Evolutionary conservation across 176 grass and related monocot species (phyloP).

Genomic region (Chrysopogon serrulatus): DNA sequence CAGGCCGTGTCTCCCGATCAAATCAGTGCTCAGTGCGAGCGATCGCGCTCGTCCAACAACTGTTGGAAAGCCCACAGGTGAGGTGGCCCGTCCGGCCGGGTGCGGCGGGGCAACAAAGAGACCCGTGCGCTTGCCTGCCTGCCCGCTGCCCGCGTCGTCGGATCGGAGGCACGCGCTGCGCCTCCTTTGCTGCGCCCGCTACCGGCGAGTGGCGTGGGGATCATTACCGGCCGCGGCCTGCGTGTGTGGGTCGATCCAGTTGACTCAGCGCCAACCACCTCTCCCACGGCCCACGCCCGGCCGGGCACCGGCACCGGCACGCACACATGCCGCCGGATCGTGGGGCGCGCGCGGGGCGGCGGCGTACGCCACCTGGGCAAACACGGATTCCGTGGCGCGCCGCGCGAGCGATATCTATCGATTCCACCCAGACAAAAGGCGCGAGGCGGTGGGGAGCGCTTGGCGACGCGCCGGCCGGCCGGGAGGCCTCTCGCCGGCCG

Average conservation of each 20-base stretch:
- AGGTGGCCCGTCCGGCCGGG: neutral
- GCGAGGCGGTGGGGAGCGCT: neutral
- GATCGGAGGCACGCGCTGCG: neutral
- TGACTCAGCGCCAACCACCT: neutral
- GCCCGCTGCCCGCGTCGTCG: neutral
- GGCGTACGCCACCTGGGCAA: neutral
- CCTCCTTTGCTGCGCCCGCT: neutral
- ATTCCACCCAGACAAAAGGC: neutral
- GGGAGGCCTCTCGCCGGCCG: neutral
- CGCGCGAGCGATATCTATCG: neutral
- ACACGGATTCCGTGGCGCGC: neutral
- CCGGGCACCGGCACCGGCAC: neutral
- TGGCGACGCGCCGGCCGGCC: neutral
- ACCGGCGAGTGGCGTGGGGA: neutral
- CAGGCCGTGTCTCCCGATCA: neutral
- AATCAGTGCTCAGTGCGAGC: neutral
- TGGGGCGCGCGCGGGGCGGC: neutral
- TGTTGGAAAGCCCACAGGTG: neutral
- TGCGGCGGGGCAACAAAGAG: neutral
- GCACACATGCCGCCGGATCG: conserved; percentile 3
- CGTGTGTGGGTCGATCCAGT: neutral
- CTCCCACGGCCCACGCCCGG: neutral
- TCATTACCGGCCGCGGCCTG: neutral
- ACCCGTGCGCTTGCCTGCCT: neutral
- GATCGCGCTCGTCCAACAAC: neutral